Evolutionary conservation across 164 flowering plant species (phyloP).

Genomic region (Akebia trifoliata): DNA sequence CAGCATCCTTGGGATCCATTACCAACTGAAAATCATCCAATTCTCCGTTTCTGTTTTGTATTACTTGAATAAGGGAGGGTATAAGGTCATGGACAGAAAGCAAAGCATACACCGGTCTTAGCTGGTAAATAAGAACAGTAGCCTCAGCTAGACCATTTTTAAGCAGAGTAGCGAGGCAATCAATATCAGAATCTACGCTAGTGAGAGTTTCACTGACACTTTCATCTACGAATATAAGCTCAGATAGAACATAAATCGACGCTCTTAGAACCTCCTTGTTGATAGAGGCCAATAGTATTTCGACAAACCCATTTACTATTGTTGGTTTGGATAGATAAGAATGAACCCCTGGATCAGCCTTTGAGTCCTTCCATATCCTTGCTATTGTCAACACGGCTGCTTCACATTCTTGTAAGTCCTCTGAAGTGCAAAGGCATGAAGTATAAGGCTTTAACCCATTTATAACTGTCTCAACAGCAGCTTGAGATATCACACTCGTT

Average conservation of each 20-base stretch:
- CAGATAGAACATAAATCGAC: conserved; percentile 57
- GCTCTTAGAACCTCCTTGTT: conserved; percentile 51
- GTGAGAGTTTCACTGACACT: conserved; percentile 49
- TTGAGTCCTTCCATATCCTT: conserved; percentile 58
- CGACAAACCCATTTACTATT: conserved; percentile 48
- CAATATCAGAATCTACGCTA: conserved; percentile 60
- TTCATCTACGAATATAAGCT: conserved; percentile 52
- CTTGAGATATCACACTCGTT: conserved; percentile 75
- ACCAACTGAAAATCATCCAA: conserved; percentile 34
- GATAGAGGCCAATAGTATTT: conserved; percentile 46
- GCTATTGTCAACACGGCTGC: conserved; percentile 48
- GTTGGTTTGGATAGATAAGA: conserved; percentile 53
- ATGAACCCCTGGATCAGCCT: conserved; percentile 45
- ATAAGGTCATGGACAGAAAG: conserved; percentile 47
- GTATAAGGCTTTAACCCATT: conserved; percentile 50
- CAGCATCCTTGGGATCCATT: conserved; percentile 66
- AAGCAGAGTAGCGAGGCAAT: conserved; percentile 55
- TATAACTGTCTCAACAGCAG: conserved; percentile 50
- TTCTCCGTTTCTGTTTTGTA: conserved; percentile 37
- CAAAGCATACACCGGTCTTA: conserved; percentile 48
- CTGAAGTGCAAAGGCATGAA: conserved; percentile 57
- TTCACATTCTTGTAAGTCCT: conserved; percentile 69
- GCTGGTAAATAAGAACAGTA: conserved; percentile 49
- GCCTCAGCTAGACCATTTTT: conserved; percentile 77
- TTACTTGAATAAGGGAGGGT: conserved; percentile 49